Evolutionary conservation across 2,329 filamentous ascomycete species (phyloP), one percentile per base, ranked within the genome.

Genomic region (Monosporascus ibericus): DNA sequence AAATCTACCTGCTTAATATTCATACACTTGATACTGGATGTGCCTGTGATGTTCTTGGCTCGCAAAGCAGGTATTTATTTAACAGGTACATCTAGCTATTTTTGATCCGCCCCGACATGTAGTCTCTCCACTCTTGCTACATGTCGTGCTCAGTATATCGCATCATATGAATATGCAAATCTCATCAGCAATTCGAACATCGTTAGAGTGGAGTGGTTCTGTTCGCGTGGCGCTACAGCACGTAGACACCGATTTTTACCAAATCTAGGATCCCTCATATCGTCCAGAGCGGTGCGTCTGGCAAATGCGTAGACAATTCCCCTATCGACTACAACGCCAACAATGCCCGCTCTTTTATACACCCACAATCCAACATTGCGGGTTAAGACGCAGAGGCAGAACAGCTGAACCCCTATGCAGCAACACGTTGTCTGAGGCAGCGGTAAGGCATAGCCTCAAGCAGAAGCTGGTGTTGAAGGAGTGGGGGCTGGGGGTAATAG

Each of bases 401-500:
- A 40, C 38, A 15, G 30, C 5, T 34, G 11, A 34, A 11, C 11
- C 30, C 30, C 5, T 34, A 34, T 34, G 5, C 30, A 34, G 30
- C 30, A 34, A 34, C 30, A 14, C 30, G 30, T 11, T 5, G 3
- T 14, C 30, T 34, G 30, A 34, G 30, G 30, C 18, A 20, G 22
- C 39, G 5, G 18, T 38, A 17, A 14, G 9, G 44, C 24, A 15
- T 47, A 7, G 20, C 7, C 3, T 44, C 55, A 55, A 9, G 52
- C 42, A n/a, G 58, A 49, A 24, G 60, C 52, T 30, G 62, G 60
- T 40, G 60, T 48, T n/a, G 59, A 62, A 6, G 70, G 60, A 17
- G 63, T 58, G 18, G 62, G 57, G 18, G 55, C 50, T 18, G 63
- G 67, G 27, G 77, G 72, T 24, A 82, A 61, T 44, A 83, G 60